Evolutionary conservation across 202 grass and related monocot species (phyloP).

Genomic region (Eragrostis tef): DNA sequence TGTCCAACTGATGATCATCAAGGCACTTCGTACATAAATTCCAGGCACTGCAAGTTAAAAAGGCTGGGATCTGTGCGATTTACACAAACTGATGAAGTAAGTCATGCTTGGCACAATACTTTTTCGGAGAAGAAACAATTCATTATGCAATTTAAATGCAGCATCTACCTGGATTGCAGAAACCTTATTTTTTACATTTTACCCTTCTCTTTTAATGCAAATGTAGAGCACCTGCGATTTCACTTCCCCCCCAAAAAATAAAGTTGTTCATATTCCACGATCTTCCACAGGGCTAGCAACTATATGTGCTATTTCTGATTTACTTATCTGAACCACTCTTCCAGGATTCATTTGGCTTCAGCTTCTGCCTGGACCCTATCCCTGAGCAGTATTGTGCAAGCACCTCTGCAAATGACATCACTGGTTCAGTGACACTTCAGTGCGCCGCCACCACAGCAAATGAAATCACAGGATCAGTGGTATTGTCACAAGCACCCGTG

Average conservation of each 20-base stretch:
- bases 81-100: conserved; percentile 46
- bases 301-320: neutral
- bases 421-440: conserved; percentile 39
- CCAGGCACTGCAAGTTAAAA: conserved; percentile 17
- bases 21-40: conserved; percentile 15
- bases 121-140: neutral
- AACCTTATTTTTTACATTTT: too few relatives aligned
- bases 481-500: conserved; percentile 37
- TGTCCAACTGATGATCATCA: conserved; percentile 17
- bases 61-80: conserved; percentile 49
- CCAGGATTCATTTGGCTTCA: conserved; percentile 51
- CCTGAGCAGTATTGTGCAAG: conserved; percentile 20
- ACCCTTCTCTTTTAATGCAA: too few relatives aligned
- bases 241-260: too few relatives aligned
- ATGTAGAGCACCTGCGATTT: too few relatives aligned
- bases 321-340: conserved; percentile 1
- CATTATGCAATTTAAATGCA: neutral
- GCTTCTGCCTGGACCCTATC: neutral
- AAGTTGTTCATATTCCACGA: conserved; percentile 12
- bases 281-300: neutral
- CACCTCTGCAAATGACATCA: conserved; percentile 19
- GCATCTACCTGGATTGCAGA: too few relatives aligned
- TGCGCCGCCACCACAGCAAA: conserved; percentile 21
- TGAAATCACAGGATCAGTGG: conserved; percentile 33
- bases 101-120: neutral